Evolutionary conservation across 179 eudicot species (phyloP).

Genomic region (Patellifolia procumbens): DNA sequence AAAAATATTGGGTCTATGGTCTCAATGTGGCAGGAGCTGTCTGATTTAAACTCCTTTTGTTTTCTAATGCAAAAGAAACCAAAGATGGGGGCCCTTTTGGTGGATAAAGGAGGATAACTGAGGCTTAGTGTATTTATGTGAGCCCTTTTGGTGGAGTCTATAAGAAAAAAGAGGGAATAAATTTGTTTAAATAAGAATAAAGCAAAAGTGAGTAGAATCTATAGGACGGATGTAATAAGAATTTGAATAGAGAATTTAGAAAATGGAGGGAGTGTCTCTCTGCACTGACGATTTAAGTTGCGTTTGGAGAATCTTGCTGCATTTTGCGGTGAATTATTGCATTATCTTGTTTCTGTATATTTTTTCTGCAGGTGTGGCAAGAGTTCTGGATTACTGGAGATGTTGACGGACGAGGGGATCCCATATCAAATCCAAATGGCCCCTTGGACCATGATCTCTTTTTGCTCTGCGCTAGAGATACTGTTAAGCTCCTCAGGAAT

Average conservation of each 20-base stretch:
- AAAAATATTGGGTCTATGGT: background rate
- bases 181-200: too few species aligned
- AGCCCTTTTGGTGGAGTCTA: too few species aligned
- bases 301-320: background rate
- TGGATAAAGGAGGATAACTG: too few species aligned
- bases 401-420: conserved; percentile 87
- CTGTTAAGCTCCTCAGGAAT: conserved; percentile 87
- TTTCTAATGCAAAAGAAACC: too few species aligned
- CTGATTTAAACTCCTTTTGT: background rate
- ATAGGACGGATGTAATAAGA: too few species aligned
- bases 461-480: conserved; percentile 87
- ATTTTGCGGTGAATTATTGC: background rate
- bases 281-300: background rate
- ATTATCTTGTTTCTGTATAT: background rate
- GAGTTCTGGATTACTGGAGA: conserved; percentile 99
- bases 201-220: too few species aligned
- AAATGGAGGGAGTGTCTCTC: background rate
- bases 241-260: too few species aligned
- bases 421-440: conserved; percentile 91
- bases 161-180: too few species aligned
- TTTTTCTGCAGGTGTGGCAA: conserved; percentile 83
- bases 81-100: too few species aligned
- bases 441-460: conserved; percentile 94
- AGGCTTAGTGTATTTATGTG: too few species aligned
- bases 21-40: too few species aligned